Percentiles rank a stretch among this genome's conserved stretches.
These are phyloP conservation scores for Kockovaella imperatae DNA, from an alignment of 768 basidiomycete species.

Conservation along the genomic window DNA sequence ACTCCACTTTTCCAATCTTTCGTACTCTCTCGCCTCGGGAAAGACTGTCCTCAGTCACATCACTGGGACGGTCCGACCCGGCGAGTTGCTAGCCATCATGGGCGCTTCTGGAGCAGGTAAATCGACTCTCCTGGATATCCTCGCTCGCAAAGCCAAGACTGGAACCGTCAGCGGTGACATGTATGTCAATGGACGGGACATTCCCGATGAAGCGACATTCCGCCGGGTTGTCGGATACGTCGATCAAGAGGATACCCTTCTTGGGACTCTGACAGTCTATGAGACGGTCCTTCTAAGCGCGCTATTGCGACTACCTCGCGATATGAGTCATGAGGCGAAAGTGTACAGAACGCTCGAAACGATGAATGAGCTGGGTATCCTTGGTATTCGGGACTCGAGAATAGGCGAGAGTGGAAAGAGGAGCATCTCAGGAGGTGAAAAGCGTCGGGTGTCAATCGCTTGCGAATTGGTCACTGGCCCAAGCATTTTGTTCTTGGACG, in stretches of 20 bases:
- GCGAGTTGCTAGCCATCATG: slow-evolving; percentile 91
- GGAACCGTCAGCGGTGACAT: slow-evolving; percentile 68
- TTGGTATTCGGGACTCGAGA: slow-evolving; percentile 77
- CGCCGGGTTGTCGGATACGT: slow-evolving; percentile 86
- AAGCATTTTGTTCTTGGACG: slow-evolving; percentile 90
- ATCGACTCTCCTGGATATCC: slow-evolving; percentile 90
- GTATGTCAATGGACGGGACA: slow-evolving; percentile 76
- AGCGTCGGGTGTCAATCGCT: slow-evolving; percentile 90
- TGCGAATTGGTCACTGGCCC: slow-evolving; percentile 97
- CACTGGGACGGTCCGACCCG: slow-evolving; percentile 74
- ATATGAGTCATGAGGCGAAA: slow-evolving; percentile 95
- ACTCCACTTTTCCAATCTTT: slow-evolving; percentile 78
- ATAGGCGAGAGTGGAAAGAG: slow-evolving; percentile 82
- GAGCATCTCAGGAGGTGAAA: slow-evolving; percentile 95
- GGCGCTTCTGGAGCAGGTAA: slow-evolving; percentile 95
- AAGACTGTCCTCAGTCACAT: slow-evolving; percentile 70
- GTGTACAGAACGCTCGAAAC: slow-evolving; percentile 89
- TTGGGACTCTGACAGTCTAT: slow-evolving; percentile 95
- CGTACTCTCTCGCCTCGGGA: slow-evolving; percentile 62
- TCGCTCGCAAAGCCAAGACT: slow-evolving; percentile 80
- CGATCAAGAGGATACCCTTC: slow-evolving; percentile 95
- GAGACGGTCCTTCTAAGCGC: slow-evolving; percentile 95
- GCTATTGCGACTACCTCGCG: slow-evolving; percentile 75
- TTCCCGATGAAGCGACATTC: slow-evolving; percentile 62
- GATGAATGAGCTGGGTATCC: slow-evolving; percentile 87